phyloP scores from a whole-genome alignment of 176 grass and related monocot genomes.

The Paspalum vaginatum region DNA sequence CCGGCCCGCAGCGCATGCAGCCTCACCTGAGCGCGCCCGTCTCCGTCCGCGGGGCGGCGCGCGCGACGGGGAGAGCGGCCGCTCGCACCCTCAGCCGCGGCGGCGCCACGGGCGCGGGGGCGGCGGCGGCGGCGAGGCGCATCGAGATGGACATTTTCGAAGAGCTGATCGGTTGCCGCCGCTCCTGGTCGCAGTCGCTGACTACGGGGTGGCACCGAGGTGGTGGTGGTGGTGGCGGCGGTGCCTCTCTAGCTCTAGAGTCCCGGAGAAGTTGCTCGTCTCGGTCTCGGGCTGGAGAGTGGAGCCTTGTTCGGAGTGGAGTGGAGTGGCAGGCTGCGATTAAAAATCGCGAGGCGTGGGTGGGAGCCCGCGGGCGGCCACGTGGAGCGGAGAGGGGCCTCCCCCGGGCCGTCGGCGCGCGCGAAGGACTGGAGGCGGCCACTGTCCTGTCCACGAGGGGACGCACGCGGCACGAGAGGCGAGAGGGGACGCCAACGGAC shows the following conservation, averaged over 20 bases:
- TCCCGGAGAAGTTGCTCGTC: neutral
- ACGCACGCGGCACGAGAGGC: neutral
- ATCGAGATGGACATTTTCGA: constrained; percentile 47
- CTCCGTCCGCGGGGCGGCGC: constrained; percentile 1
- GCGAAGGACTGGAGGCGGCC: neutral
- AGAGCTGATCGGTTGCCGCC: neutral
- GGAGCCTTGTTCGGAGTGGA: neutral
- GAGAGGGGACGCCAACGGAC: neutral
- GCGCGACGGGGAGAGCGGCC: neutral
- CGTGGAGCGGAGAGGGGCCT: neutral
- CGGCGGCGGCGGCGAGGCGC: constrained; percentile 35
- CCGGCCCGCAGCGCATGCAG: accelerated
- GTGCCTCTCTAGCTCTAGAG: constrained; percentile 13
- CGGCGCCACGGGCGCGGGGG: neutral
- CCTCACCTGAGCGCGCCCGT: constrained; percentile 42
- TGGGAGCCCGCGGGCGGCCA: neutral
- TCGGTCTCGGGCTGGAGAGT: neutral
- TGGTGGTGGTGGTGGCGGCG: neutral
- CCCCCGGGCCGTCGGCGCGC: neutral
- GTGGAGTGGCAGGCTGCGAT: neutral
- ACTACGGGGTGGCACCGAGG: too few species aligned
- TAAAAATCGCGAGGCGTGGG: neutral
- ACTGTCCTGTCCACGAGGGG: constrained; percentile 32
- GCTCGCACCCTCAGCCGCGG: constrained; percentile 12
- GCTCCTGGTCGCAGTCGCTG: neutral